Conservation (phyloP, 768 basidiomycete species). For the Cystobasidium ongulense region DNA sequence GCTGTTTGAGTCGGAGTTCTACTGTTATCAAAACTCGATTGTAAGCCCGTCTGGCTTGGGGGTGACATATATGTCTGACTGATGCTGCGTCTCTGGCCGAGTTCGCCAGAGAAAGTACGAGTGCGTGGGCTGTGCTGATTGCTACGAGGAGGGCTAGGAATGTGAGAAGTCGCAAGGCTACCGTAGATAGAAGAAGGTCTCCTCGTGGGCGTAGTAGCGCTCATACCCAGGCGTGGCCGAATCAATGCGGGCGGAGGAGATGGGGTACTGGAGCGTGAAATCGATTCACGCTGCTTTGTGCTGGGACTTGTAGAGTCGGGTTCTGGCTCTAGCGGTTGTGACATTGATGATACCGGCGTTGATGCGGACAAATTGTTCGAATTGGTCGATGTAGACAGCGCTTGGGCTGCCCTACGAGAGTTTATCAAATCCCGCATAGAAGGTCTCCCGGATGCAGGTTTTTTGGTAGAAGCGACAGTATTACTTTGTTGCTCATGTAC, state of each 20-base stretch:
- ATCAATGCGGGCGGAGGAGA: background rate
- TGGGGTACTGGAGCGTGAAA: background rate
- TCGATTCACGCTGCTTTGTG: background rate
- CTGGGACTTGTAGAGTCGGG: background rate
- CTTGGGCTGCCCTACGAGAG: background rate
- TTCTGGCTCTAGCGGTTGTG: background rate
- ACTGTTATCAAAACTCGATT: background rate
- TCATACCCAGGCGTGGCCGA: background rate
- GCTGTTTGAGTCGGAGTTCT: background rate
- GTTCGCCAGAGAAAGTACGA: background rate
- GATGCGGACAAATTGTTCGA: background rate
- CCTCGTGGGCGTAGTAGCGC: background rate
- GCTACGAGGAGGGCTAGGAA: background rate
- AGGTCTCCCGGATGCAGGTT: background rate
- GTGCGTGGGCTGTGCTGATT: background rate
- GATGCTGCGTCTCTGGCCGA: background rate
- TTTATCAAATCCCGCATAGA: constrained; percentile 17
- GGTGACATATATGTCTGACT: background rate
- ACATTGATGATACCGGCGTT: background rate
- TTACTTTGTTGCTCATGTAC: background rate
- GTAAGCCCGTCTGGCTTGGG: background rate
- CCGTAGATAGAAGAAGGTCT: background rate
- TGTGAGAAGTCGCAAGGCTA: background rate
- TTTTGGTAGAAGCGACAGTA: background rate
- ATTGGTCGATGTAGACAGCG: background rate